These are phyloP conservation scores for Populus deltoides DNA, from an alignment of 345 rosid genomes.

Conservation along the genomic window DNA sequence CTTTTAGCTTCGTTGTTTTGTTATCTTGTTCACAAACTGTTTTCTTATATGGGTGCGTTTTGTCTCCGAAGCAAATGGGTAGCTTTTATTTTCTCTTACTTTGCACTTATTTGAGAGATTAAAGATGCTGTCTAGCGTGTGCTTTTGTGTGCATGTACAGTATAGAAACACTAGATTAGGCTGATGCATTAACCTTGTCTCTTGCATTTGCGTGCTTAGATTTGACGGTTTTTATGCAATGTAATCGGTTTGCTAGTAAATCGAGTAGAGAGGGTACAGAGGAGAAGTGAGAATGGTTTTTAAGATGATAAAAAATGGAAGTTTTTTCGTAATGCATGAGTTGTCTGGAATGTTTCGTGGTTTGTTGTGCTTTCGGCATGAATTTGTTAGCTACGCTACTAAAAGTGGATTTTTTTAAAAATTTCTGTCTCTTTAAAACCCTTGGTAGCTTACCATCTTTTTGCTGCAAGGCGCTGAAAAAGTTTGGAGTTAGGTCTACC, in stretches of 20 bases:
- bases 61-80: background rate
- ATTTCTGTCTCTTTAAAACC: too few relatives aligned
- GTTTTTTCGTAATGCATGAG: background rate
- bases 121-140: background rate
- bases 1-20: background rate
- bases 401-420: too few relatives aligned
- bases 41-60: background rate
- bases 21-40: background rate
- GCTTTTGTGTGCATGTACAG: background rate
- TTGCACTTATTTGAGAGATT: background rate
- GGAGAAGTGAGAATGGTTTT: background rate
- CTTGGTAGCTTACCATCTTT: too few relatives aligned
- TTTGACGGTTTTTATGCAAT: background rate
- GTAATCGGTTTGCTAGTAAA: background rate
- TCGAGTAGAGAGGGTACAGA: background rate
- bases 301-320: background rate
- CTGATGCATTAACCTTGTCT: background rate
- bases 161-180: background rate
- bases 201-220: background rate
- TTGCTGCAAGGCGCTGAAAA: background rate
- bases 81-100: background rate
- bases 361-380: too few relatives aligned
- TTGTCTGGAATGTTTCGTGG: background rate
- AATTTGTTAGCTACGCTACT: too few relatives aligned
- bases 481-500: background rate